phyloP scores from a whole-genome alignment of 352 stramenopile species.

The Phytophthora idaei region DNA sequence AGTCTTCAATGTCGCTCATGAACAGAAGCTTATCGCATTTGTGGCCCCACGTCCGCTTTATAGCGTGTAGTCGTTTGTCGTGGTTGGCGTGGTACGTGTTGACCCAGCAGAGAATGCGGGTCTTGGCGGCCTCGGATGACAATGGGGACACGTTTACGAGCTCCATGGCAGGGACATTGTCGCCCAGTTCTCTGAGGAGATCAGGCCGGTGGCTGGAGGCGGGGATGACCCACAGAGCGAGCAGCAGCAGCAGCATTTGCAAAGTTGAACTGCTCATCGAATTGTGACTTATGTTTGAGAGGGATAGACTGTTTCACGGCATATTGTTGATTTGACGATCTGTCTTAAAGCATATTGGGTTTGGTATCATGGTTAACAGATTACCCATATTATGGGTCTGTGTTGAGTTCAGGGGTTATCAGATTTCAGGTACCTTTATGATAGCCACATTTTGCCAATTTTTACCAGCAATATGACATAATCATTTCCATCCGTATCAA shows the following conservation, averaged over 20 bases:
- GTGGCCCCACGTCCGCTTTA: conserved; percentile 78
- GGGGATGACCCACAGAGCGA: conserved; percentile 7
- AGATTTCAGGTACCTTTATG: background rate
- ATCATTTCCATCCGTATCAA: background rate
- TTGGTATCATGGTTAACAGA: too few relatives aligned
- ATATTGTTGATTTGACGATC: background rate
- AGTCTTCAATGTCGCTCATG: conserved; percentile 84
- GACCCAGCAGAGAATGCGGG: conserved; percentile 84
- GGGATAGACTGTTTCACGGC: background rate
- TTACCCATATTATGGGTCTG: too few relatives aligned
- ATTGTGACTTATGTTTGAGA: conserved; percentile 13
- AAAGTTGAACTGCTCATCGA: conserved; percentile 1
- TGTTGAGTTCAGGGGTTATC: background rate
- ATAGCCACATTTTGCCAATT: background rate
- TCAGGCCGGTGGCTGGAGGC: conserved; percentile 13
- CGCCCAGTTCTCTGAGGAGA: conserved; percentile 49
- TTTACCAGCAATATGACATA: background rate
- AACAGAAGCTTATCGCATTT: conserved; percentile 90
- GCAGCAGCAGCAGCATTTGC: conserved; percentile 13
- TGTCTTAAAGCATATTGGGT: background rate
- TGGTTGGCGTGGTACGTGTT: conserved; percentile 88
- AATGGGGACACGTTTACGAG: conserved; percentile 69
- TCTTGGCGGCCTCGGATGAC: conserved; percentile 41
- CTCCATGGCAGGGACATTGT: conserved; percentile 73
- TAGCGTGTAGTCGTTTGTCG: conserved; percentile 54